phyloP scores from a whole-genome alignment of 2,329 filamentous ascomycete genomes.

The Talaromyces funiculosus region DNA sequence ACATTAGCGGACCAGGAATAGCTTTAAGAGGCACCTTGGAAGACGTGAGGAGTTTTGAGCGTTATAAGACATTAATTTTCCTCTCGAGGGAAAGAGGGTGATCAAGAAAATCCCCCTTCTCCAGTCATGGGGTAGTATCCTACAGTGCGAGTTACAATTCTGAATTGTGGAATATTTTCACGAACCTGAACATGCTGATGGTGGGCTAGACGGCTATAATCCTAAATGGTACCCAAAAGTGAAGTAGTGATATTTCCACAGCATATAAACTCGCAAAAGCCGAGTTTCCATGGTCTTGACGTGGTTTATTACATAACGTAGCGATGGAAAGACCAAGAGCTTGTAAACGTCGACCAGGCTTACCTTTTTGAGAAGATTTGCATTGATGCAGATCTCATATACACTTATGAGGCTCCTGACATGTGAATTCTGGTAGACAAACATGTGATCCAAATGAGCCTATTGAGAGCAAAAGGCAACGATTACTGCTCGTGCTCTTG shows the following conservation, averaged over 20 bases:
- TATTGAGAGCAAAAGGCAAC: neutral
- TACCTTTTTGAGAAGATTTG: constrained; percentile 27
- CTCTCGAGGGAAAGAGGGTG: too few species aligned
- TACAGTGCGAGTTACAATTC: too few species aligned
- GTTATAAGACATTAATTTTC: too few species aligned
- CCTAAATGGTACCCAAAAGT: too few species aligned
- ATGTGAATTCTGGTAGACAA: too few species aligned
- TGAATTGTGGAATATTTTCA: too few species aligned
- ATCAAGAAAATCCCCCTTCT: too few species aligned
- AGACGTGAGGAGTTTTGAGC: too few species aligned
- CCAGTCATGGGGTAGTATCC: too few species aligned
- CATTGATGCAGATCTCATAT: constrained; percentile 20
- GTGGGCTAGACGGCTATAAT: constrained; percentile 48
- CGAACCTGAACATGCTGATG: too few species aligned
- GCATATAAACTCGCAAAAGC: constrained; percentile 39
- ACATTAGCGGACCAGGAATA: too few species aligned
- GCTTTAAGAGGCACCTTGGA: too few species aligned
- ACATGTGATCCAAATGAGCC: neutral
- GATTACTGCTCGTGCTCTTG: neutral
- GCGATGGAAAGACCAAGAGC: constrained; percentile 22
- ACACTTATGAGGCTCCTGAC: constrained; percentile 18
- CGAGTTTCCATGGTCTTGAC: constrained; percentile 21
- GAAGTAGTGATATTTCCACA: constrained; percentile 20
- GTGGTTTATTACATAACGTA: constrained; percentile 21
- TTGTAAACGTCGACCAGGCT: constrained; percentile 21